phyloP scores from a whole-genome alignment of 225 moss, liverwort and hornwort genomes.

The Polytrichum formosum region DNA sequence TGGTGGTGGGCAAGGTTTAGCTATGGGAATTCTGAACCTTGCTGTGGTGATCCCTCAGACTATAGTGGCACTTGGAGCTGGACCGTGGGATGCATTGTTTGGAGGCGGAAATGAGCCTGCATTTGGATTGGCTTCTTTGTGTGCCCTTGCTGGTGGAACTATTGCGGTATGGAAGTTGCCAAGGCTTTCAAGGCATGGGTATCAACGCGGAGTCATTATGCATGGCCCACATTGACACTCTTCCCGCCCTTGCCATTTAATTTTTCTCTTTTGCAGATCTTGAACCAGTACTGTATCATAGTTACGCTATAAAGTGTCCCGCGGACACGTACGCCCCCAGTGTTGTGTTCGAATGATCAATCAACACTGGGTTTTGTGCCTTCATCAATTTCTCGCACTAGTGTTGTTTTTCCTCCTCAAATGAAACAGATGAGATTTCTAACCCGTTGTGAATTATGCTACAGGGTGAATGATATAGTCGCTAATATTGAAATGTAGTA shows the following conservation, averaged over 20 bases:
- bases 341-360: constrained; percentile 9
- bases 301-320: constrained; percentile 13
- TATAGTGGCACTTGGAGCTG: constrained; percentile 56
- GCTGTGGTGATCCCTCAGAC: constrained; percentile 65
- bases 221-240: constrained; percentile 41
- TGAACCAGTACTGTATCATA: constrained; percentile 25
- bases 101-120: constrained; percentile 64
- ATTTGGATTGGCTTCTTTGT: constrained; percentile 47
- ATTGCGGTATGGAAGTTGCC: constrained; percentile 45
- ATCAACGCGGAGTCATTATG: constrained; percentile 42
- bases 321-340: constrained; percentile 2
- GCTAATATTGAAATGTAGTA: too few relatives aligned
- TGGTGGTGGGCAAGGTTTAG: constrained; percentile 62
- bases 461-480: too few relatives aligned
- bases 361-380: not conserved
- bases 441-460: too few relatives aligned
- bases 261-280: not conserved
- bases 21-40: constrained; percentile 68
- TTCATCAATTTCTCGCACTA: not conserved
- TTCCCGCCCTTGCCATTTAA: not conserved
- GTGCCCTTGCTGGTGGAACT: constrained; percentile 43
- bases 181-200: constrained; percentile 56
- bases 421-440: too few relatives aligned
- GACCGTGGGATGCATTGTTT: constrained; percentile 62
- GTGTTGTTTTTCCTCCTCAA: too few relatives aligned